Evolutionary conservation across 805 yeast species (phyloP).

Genomic region (Naumovozyma baii): DNA sequence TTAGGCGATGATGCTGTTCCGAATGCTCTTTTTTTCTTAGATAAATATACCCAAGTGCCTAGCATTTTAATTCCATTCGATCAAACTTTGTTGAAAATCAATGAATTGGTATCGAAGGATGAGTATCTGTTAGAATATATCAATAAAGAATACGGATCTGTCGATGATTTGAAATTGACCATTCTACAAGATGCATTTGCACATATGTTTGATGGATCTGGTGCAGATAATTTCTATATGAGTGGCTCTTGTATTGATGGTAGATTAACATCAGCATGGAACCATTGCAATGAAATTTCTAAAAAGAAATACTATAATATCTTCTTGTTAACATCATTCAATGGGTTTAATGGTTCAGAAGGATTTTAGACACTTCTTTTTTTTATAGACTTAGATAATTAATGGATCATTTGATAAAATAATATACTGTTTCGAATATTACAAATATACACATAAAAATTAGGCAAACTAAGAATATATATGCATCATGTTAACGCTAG

Average conservation of each 20-base stretch:
- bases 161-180: slow-evolving; percentile 41
- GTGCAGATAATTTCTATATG: slow-evolving; percentile 75
- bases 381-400: no score
- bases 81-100: slow-evolving; percentile 45
- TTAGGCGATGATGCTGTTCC: slow-evolving; percentile 80
- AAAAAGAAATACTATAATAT: slow-evolving; percentile 55
- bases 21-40: slow-evolving; percentile 68
- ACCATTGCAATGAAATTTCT: slow-evolving; percentile 62
- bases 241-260: slow-evolving; percentile 84
- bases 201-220: slow-evolving; percentile 62
- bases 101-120: slow-evolving; percentile 40
- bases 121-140: slow-evolving; percentile 42
- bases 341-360: slow-evolving; percentile 66
- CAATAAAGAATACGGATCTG: slow-evolving; percentile 46
- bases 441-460: neutral
- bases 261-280: slow-evolving; percentile 72
- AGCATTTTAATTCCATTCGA: slow-evolving; percentile 66
- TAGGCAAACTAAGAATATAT: no score
- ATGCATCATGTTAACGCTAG: no score
- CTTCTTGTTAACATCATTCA: slow-evolving; percentile 59
- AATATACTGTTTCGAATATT: no score
- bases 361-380: slow-evolving; percentile 38
- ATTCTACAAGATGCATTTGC: slow-evolving; percentile 36
- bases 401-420: no score
- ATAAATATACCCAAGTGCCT: slow-evolving; percentile 74